Conservation (phyloP, 1,139 yeast genomes). For the Scheffersomyces parashehatae region DNA sequence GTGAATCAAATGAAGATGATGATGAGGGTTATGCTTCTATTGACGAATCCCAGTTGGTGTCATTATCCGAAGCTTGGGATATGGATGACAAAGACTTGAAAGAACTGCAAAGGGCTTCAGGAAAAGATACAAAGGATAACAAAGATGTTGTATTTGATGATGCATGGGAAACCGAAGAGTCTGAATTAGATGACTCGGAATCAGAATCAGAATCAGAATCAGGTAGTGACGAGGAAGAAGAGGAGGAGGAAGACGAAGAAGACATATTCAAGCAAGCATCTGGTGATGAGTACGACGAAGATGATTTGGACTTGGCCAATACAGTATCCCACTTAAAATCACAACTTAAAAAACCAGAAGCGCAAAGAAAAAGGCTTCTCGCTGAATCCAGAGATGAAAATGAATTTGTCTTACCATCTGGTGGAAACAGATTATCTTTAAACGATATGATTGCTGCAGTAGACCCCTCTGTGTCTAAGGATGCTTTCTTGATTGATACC, state of each 20-base stretch:
- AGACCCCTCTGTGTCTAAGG: slow-evolving; percentile 44
- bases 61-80: slow-evolving; percentile 89
- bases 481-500: slow-evolving; percentile 52
- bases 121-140: neutral
- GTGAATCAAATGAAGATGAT: slow-evolving; percentile 29
- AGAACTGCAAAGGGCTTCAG: slow-evolving; percentile 14
- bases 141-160: slow-evolving; percentile 46
- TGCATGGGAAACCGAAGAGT: slow-evolving; percentile 37
- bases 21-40: slow-evolving; percentile 51
- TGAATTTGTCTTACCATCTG: slow-evolving; percentile 68
- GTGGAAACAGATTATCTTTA: slow-evolving; percentile 59
- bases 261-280: slow-evolving; percentile 20
- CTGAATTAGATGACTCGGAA: slow-evolving; percentile 14
- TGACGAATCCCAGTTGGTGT: slow-evolving; percentile 73
- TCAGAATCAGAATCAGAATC: slow-evolving; percentile 13
- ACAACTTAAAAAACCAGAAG: slow-evolving; percentile 32
- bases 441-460: slow-evolving; percentile 75
- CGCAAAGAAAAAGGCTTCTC: slow-evolving; percentile 41
- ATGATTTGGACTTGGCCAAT: slow-evolving; percentile 33
- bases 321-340: slow-evolving; percentile 35
- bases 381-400: slow-evolving; percentile 65
- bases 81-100: slow-evolving; percentile 59
- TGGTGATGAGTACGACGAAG: slow-evolving; percentile 23
- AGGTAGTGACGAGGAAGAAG: slow-evolving; percentile 18
- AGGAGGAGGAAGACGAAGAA: slow-evolving; percentile 12